phyloP scores from a whole-genome alignment of 2,329 filamentous ascomycete genomes.

The Polychaeton citri region DNA sequence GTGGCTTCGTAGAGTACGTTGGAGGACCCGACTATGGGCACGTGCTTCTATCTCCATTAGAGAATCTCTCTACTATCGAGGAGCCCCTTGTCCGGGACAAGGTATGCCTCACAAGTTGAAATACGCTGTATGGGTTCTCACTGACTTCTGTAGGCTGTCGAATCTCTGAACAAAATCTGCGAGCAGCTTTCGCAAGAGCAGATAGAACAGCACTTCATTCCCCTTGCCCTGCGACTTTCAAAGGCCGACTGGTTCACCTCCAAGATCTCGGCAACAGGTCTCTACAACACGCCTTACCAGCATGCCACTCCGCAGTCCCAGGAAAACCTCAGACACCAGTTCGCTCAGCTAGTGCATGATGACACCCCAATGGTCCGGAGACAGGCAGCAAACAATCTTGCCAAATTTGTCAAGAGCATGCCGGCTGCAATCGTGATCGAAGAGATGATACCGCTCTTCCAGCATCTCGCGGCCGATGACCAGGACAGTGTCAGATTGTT shows the following conservation, averaged over 20 bases:
- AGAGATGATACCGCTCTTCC: constrained; percentile 98
- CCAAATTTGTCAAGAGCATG: constrained; percentile 98
- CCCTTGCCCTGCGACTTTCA: constrained; percentile 84
- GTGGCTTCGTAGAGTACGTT: constrained; percentile 94
- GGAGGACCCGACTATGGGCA: constrained; percentile 88
- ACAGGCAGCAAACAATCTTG: constrained; percentile 89
- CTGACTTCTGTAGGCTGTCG: constrained; percentile 61
- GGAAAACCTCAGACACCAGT: constrained; percentile 82
- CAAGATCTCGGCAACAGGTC: constrained; percentile 92
- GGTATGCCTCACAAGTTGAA: constrained; percentile 38
- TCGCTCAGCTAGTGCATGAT: constrained; percentile 86
- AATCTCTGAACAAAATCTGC: constrained; percentile 99
- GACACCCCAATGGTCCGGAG: constrained; percentile 98
- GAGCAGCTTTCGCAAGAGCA: constrained; percentile 78
- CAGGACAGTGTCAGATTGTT: constrained; percentile 94
- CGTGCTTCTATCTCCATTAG: constrained; percentile 88
- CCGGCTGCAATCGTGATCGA: constrained; percentile 80
- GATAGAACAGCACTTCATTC: constrained; percentile 95
- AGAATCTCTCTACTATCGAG: constrained; percentile 97
- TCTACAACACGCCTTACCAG: constrained; percentile 86
- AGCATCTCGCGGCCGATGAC: constrained; percentile 90
- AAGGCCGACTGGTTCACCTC: constrained; percentile 99
- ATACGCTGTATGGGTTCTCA: constrained; percentile 1
- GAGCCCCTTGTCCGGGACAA: constrained; percentile 96
- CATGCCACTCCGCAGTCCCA: constrained; percentile 81